Evolutionary conservation across 2,329 filamentous ascomycete genomes (phyloP).

Genomic region (Fusarium multiceps): DNA sequence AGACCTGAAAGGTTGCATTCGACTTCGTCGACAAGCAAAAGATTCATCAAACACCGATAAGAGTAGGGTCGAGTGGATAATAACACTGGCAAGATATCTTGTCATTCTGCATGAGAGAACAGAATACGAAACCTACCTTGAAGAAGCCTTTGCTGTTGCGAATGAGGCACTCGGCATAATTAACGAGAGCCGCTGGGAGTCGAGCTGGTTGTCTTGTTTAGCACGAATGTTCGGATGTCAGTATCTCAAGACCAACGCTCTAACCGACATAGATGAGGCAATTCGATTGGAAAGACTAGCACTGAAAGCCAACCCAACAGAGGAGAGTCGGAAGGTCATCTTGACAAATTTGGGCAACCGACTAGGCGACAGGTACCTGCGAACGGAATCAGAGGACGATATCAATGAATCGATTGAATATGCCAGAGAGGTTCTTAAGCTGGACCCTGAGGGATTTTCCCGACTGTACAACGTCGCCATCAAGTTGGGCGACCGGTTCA

Average conservation of each 20-base stretch:
- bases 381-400: background rate
- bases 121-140: background rate
- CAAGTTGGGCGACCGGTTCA: background rate
- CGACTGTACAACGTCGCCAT: background rate
- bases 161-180: background rate
- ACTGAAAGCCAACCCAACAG: background rate
- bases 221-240: background rate
- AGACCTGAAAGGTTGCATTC: background rate
- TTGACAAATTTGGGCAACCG: constrained; percentile 3
- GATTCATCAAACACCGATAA: background rate
- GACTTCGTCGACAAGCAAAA: background rate
- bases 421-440: background rate
- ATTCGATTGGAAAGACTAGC: background rate
- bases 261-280: background rate
- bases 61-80: background rate
- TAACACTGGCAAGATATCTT: background rate
- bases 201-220: background rate
- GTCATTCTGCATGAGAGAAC: background rate
- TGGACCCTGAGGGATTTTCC: background rate
- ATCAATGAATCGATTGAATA: background rate
- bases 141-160: background rate
- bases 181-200: background rate
- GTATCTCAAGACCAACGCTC: background rate
- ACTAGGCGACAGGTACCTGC: background rate
- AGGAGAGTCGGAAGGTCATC: background rate